Conservation (phyloP, 805 yeast species). For the Wickerhamomyces subpelliculosus region DNA sequence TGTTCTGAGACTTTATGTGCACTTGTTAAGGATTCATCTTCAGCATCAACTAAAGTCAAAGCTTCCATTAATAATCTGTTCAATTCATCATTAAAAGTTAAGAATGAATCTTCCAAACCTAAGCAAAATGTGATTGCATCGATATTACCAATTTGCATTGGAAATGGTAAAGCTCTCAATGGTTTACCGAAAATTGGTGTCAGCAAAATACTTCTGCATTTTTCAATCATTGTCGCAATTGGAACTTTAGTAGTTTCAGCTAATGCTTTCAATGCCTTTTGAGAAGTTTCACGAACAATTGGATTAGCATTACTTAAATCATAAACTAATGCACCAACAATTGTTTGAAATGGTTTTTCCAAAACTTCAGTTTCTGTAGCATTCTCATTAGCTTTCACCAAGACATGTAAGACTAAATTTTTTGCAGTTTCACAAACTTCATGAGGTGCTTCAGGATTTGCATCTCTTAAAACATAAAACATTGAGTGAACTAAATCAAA, state of each 20-base stretch:
- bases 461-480: constrained; percentile 84
- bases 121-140: constrained; percentile 95
- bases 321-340: constrained; percentile 84
- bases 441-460: constrained; percentile 81
- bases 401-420: constrained; percentile 52
- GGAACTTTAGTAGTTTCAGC: constrained; percentile 67
- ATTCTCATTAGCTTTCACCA: constrained; percentile 59
- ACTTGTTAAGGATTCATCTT: constrained; percentile 89
- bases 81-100: constrained; percentile 84
- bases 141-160: constrained; percentile 97
- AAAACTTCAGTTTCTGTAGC: constrained; percentile 54
- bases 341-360: constrained; percentile 68
- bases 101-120: constrained; percentile 69
- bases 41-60: constrained; percentile 92
- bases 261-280: constrained; percentile 56
- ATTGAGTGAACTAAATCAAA: constrained; percentile 81
- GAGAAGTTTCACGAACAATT: constrained; percentile 76
- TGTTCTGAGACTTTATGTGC: constrained; percentile 82
- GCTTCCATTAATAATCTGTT: constrained; percentile 84
- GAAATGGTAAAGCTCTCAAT: constrained; percentile 90
- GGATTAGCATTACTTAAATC: constrained; percentile 88
- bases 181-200: constrained; percentile 98
- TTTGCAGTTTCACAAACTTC: constrained; percentile 70
- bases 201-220: constrained; percentile 73
- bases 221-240: constrained; percentile 67